Conservation (phyloP, 805 yeast species). For the Danielia oregonensis region DNA sequence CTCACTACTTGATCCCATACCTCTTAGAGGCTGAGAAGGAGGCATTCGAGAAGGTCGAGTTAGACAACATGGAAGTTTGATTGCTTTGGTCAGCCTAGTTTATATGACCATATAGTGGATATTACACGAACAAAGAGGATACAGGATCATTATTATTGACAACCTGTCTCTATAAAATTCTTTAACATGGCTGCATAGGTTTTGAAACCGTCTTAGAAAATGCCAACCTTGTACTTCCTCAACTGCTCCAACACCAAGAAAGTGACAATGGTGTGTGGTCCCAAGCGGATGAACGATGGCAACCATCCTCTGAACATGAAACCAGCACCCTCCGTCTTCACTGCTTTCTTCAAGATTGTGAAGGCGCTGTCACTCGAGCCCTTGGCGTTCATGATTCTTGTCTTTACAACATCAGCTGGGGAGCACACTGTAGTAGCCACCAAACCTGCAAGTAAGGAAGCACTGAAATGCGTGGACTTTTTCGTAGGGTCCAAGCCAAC, state of each 20-base stretch:
- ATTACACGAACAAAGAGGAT: not conserved
- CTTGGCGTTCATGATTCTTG: constrained; percentile 76
- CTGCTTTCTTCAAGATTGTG: constrained; percentile 48
- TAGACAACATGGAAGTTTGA: constrained; percentile 64
- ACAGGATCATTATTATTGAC: too few species aligned
- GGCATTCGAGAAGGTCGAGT: constrained; percentile 78
- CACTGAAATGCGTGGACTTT: constrained; percentile 70
- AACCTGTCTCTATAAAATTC: constrained; percentile 2
- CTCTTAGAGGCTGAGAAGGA: constrained; percentile 93
- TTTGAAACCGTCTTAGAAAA: constrained; percentile 44
- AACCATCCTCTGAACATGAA: constrained; percentile 92
- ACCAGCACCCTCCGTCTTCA: constrained; percentile 65
- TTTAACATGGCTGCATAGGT: not conserved
- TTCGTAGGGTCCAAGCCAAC: constrained; percentile 54
- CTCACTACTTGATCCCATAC: constrained; percentile 81
- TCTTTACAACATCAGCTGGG: constrained; percentile 88
- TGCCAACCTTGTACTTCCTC: constrained; percentile 50
- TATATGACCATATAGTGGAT: not conserved
- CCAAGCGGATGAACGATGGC: constrained; percentile 80
- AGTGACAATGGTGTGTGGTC: constrained; percentile 75
- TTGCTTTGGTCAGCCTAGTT: not conserved
- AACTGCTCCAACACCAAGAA: constrained; percentile 66
- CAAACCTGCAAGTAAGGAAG: constrained; percentile 77
- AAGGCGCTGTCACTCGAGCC: constrained; percentile 44
- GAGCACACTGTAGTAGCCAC: constrained; percentile 91